Evolutionary conservation across 345 rosid genomes (phyloP), one percentile per base, ranked within the genome.

Genomic region (Rubroshorea leprosula): DNA sequence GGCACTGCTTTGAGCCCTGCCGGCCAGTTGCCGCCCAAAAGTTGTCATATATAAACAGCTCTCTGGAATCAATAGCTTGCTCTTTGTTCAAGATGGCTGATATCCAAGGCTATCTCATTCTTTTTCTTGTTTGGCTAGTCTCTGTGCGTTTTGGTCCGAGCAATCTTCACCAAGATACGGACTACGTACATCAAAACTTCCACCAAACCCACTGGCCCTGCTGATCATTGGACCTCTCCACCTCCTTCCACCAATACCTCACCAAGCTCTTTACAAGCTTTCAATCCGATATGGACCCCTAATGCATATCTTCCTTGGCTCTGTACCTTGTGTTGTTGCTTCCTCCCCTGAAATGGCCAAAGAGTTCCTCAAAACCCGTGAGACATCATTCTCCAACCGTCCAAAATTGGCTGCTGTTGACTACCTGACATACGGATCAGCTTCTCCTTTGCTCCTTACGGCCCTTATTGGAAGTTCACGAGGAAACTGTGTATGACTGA

Each of bases 221-320:
- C 87, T 85, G 1, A 64, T 86, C 54, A 75, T 86, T 5, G 86
- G 95, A 35, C 83, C 79, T 69, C 80, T 86, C 27, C 94, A 81
- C 63, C 84, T 83, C 25, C 70, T 80, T 1, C 68, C 65, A n/a
- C 77, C 82, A 0, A 69, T 82, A 18, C 83, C 84, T 25, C 89
- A 84, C 64, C 83, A 83, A 66, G 78, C 79, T 51, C 71, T 84
- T 57, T 80, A 80, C 68, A 82, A 76, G 50, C 87, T 84, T 24
- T 77, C 87, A 17, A 48, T 26, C 57, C 62, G 58, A 54, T 74
- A 77, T 5, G 90, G 90, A 58, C 80, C 87, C 35, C 68, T 86
- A 27, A 74, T 86, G 52, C 80, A 74, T 58, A 17, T 83, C 51
- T 68, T 31, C 54, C 83, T 81, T 6, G 86, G 90, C 1, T 81